Evolutionary conservation across 2,329 filamentous ascomycete genomes (phyloP), one percentile per base, ranked within the genome.

Genomic region (Colletotrichum karsti): DNA sequence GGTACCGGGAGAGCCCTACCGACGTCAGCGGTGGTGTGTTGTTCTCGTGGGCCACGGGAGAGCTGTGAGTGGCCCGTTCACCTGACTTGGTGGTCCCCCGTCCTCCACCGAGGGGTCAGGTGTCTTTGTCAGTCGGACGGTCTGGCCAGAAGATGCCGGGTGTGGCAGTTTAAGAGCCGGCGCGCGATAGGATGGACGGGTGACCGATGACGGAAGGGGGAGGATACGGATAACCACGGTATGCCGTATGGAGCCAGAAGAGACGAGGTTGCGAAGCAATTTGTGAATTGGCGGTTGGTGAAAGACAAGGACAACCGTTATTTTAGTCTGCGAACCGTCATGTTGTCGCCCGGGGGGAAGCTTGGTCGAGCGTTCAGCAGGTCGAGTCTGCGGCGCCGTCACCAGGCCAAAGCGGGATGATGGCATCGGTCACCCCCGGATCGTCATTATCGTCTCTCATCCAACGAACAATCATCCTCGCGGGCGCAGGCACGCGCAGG

Each of bases 41-140:
- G 62, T 69, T 69, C 66, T 66, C 66, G 66, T 69, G 66, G 66
- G 63, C 66, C 54, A 18, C 42, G 22, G 30, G 41, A 60, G 41
- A 54, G 55, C 56, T 62, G 50, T 69, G 66, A 69, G 55, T 66
- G 66, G 66, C 50, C 50, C 35, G 35, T 67, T 62, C 66, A 62
- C 66, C 66, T 69, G 66, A 69, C 66, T 33, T 62, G 59, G 53
- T 53, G 53, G 26, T 37, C 65, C 39, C 53, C 50, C 33, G 15
- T 66, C 65, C 62, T 61, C 62, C 66, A 67, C 63, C 55, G 62
- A 62, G 64, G 42, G 62, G 66, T 69, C 66, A 69, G 66, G 66
- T 69, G 66, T 41, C 60, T 58, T 64, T 65, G 65, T 68, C 65
- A 68, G 54, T 54, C 46, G 65, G 60, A 54, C 18, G 30, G 53